Evolutionary conservation across 2,329 filamentous ascomycete species (phyloP).

Genomic region (Talaromyces sp.): DNA sequence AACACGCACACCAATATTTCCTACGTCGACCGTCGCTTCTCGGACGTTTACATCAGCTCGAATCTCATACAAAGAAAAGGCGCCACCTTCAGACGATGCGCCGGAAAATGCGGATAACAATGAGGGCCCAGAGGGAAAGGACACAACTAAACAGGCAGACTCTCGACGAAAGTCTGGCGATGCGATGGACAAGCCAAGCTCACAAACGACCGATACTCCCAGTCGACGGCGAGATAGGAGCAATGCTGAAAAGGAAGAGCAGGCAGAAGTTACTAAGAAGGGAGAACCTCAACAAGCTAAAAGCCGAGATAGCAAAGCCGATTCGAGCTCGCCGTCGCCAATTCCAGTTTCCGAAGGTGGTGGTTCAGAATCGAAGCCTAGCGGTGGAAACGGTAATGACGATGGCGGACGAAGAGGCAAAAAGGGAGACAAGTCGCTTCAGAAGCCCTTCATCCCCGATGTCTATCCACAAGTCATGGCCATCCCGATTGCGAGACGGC

Average conservation of each 20-base stretch:
- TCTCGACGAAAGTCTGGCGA: constrained; percentile 44
- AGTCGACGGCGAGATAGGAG: constrained; percentile 42
- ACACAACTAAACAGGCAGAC: constrained; percentile 40
- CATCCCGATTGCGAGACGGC: constrained; percentile 89
- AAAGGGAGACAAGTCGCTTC: constrained; percentile 70
- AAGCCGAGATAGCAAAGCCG: constrained; percentile 47
- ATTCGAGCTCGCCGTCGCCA: constrained; percentile 50
- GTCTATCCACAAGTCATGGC: constrained; percentile 97
- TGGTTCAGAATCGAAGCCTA: constrained; percentile 48
- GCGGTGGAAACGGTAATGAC: constrained; percentile 55
- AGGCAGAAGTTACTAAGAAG: constrained; percentile 42
- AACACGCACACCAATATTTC: constrained; percentile 27
- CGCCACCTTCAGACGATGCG: constrained; percentile 44
- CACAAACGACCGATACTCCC: constrained; percentile 31
- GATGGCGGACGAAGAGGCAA: constrained; percentile 69
- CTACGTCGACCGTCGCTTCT: constrained; percentile 30
- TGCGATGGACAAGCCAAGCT: constrained; percentile 31
- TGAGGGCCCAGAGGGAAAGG: constrained; percentile 48
- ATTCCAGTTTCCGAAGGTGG: constrained; percentile 38
- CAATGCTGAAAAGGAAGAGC: constrained; percentile 36
- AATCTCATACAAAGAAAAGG: constrained; percentile 57
- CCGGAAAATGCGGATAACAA: constrained; percentile 43
- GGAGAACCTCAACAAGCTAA: constrained; percentile 35
- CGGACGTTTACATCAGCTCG: constrained; percentile 48
- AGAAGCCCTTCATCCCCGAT: constrained; percentile 87